A percentile compares a stretch with the other conserved stretches of the same genome.
Conservation (phyloP, 1,284 basidiomycete genomes). For the Gomphus bonarii region DNA sequence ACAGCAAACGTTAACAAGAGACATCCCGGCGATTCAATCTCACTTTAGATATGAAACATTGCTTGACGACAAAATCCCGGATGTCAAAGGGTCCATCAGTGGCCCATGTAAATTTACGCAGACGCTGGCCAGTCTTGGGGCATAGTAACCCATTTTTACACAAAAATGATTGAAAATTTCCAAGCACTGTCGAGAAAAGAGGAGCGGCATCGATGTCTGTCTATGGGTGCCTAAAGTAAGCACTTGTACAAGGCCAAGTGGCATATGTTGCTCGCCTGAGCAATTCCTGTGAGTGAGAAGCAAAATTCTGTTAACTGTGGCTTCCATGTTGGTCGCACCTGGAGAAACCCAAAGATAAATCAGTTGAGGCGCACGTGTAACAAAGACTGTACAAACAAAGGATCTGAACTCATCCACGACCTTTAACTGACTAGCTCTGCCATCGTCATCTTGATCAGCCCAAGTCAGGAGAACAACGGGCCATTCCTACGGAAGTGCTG, state of each 20-base stretch:
- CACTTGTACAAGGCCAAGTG: background rate
- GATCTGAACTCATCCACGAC: constrained; percentile 75
- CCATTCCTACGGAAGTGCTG: constrained; percentile 51
- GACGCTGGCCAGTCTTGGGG: constrained; percentile 38
- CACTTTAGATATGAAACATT: constrained; percentile 77
- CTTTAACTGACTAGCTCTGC: constrained; percentile 47
- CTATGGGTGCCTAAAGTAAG: constrained; percentile 29
- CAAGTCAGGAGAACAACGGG: constrained; percentile 83
- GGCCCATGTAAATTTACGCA: constrained; percentile 43
- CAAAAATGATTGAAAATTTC: constrained; percentile 60
- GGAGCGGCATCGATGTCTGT: constrained; percentile 73
- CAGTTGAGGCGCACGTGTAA: background rate
- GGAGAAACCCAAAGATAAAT: background rate
- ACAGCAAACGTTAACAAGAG: background rate
- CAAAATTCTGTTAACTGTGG: constrained; percentile 81
- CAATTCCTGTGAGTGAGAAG: constrained; percentile 81
- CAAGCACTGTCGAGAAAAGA: constrained; percentile 61
- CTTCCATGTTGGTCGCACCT: constrained; percentile 66
- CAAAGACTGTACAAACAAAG: constrained; percentile 42
- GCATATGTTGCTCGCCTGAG: constrained; percentile 51
- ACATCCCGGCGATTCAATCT: constrained; percentile 19
- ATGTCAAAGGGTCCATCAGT: constrained; percentile 77
- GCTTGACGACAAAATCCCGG: constrained; percentile 77
- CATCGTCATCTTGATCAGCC: constrained; percentile 49
- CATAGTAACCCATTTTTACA: constrained; percentile 56